Evolutionary conservation across 2,329 filamentous ascomycete genomes (phyloP).

Genomic region (Lasiodiplodia gonubiensis): DNA sequence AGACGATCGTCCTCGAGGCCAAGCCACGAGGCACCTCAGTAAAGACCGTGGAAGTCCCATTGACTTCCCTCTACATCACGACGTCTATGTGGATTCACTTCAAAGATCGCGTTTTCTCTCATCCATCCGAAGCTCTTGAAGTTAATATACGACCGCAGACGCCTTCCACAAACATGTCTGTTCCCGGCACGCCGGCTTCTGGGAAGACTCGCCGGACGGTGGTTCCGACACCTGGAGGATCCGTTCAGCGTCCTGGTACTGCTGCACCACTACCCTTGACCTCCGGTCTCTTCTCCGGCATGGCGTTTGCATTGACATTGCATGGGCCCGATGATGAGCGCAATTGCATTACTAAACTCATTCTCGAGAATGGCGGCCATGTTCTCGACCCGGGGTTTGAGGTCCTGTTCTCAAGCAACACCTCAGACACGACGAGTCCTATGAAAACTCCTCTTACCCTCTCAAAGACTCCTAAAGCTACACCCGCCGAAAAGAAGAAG

Average conservation of each 20-base stretch:
- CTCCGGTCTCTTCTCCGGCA: conserved; percentile 70
- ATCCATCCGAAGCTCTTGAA: conserved; percentile 27
- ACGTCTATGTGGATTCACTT: conserved; percentile 51
- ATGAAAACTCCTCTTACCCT: conserved; percentile 19
- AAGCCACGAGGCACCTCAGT: conserved; percentile 41
- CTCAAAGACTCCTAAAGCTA: background rate
- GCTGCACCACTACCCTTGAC: conserved; percentile 37
- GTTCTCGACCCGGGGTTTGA: conserved; percentile 79
- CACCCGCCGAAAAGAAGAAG: conserved; percentile 4
- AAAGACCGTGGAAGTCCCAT: conserved; percentile 45
- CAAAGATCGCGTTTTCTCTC: conserved; percentile 45
- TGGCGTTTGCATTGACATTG: conserved; percentile 88
- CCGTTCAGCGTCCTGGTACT: conserved; percentile 38
- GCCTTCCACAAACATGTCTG: conserved; percentile 23
- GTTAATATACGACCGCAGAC: conserved; percentile 21
- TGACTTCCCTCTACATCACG: conserved; percentile 53
- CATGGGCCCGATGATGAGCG: conserved; percentile 60
- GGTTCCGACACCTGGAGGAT: conserved; percentile 27
- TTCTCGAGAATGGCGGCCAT: conserved; percentile 72
- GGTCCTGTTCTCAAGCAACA: conserved; percentile 69
- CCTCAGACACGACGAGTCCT: conserved; percentile 31
- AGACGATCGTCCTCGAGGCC: conserved; percentile 47
- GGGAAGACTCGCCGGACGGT: conserved; percentile 53
- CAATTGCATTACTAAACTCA: conserved; percentile 64
- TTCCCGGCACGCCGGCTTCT: conserved; percentile 49